These are phyloP conservation scores for Chalciporus sphaerocephalus DNA, from an alignment of 768 basidiomycete species.

Conservation along the genomic window DNA sequence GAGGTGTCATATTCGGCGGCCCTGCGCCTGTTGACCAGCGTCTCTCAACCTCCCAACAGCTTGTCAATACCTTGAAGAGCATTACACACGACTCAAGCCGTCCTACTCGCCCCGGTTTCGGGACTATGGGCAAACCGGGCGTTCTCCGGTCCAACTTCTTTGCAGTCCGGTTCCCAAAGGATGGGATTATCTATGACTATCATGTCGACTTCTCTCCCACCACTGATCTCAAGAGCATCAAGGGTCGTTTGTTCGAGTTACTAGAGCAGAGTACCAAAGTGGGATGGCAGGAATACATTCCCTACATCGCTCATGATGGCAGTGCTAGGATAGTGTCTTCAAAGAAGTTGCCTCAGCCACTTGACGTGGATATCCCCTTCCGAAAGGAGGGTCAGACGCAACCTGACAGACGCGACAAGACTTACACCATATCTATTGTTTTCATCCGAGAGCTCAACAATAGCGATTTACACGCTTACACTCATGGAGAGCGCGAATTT, in stretches of 20 bases:
- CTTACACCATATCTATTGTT: conserved; percentile 37
- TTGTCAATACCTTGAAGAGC: conserved; percentile 29
- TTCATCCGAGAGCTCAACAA: conserved; percentile 29
- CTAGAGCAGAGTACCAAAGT: conserved; percentile 36
- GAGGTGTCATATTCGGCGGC: conserved; percentile 28
- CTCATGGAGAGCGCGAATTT: conserved; percentile 34
- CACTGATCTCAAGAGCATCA: conserved; percentile 35
- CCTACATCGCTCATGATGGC: conserved; percentile 38
- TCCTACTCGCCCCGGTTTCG: conserved; percentile 46
- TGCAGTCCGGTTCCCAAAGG: conserved; percentile 38
- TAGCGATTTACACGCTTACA: conserved; percentile 29
- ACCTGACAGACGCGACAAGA: conserved; percentile 29
- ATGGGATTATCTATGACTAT: conserved; percentile 42
- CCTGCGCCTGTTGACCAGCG: conserved; percentile 33
- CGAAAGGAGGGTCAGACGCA: conserved; percentile 38
- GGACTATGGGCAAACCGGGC: conserved; percentile 36
- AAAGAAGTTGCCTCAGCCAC: conserved; percentile 34
- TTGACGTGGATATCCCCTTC: conserved; percentile 32
- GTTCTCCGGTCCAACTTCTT: conserved; percentile 51
- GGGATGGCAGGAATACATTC: conserved; percentile 36
- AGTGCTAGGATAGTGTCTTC: conserved; percentile 42
- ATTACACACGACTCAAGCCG: conserved; percentile 32
- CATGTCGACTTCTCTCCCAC: conserved; percentile 36
- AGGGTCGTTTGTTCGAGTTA: conserved; percentile 38
- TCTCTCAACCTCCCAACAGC: conserved; percentile 24